phyloP scores from a whole-genome alignment of 2,329 filamentous ascomycete genomes.

The Mycosphaerella arachidis region DNA sequence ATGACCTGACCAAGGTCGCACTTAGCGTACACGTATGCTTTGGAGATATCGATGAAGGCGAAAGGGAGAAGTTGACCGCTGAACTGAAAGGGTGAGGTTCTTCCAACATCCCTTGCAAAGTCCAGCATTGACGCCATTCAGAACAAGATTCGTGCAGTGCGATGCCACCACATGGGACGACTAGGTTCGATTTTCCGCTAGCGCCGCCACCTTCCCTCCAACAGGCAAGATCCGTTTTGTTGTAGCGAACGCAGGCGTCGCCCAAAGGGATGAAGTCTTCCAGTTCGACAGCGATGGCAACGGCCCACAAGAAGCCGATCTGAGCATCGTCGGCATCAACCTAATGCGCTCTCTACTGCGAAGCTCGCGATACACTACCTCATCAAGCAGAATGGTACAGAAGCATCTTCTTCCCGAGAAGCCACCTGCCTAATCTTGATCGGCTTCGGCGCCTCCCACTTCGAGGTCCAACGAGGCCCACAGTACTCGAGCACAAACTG shows the following conservation, averaged over 20 bases:
- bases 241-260: constrained; percentile 17
- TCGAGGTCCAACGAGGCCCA: constrained; percentile 25
- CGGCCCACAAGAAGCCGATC: constrained; percentile 24
- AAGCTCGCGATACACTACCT: constrained; percentile 29
- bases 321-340: constrained; percentile 19
- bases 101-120: neutral
- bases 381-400: constrained; percentile 28
- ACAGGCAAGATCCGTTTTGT: constrained; percentile 18
- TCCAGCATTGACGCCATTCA: constrained; percentile 16
- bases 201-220: constrained; percentile 5
- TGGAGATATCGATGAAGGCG: constrained; percentile 24
- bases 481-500: constrained; percentile 38
- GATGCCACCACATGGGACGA: constrained; percentile 21
- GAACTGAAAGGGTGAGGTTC: constrained; percentile 23
- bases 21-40: constrained; percentile 23
- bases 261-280: constrained; percentile 11
- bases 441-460: constrained; percentile 11
- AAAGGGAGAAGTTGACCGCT: constrained; percentile 21
- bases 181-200: constrained; percentile 17
- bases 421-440: constrained; percentile 19
- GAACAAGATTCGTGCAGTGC: constrained; percentile 22
- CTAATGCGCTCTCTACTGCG: constrained; percentile 17
- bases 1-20: constrained; percentile 5
- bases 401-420: constrained; percentile 21
- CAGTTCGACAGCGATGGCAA: constrained; percentile 6